Conservation (phyloP, 176 grass and related monocot species). For the Ensete glaucum region DNA sequence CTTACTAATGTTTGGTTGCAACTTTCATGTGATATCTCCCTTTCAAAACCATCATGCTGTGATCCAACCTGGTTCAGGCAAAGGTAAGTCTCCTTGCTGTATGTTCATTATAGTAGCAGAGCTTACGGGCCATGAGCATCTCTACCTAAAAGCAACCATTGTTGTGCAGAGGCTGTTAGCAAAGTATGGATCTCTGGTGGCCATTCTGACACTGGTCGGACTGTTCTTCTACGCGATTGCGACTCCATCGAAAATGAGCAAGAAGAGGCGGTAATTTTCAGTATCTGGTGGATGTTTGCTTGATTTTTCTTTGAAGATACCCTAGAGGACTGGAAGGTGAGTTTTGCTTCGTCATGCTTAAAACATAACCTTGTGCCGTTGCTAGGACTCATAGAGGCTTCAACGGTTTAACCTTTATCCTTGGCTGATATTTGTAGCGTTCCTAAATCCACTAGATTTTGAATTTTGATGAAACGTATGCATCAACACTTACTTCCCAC, state of each 20-base stretch:
- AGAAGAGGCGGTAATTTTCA: constrained; percentile 73
- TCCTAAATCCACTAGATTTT: not conserved
- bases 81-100: constrained; percentile 45
- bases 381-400: not conserved
- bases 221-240: constrained; percentile 66
- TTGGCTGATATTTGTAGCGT: not conserved
- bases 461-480: not conserved
- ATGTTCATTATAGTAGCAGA: not conserved
- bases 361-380: not conserved
- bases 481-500: not conserved
- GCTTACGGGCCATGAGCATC: not conserved
- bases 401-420: not conserved
- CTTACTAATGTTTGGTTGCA: constrained; percentile 25
- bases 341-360: not conserved
- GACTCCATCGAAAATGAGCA: constrained; percentile 60
- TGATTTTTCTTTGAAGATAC: not conserved
- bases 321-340: not conserved
- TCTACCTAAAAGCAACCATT: not conserved
- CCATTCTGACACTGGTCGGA: constrained; percentile 54
- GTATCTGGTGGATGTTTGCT: not conserved
- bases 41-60: not conserved
- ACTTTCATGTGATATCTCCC: constrained; percentile 2
- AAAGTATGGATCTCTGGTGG: constrained; percentile 70
- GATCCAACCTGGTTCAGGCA: constrained; percentile 35
- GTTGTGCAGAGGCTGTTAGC: constrained; percentile 56